Conservation (phyloP, 2,329 filamentous ascomycete genomes). For the Aspergillus texensis region DNA sequence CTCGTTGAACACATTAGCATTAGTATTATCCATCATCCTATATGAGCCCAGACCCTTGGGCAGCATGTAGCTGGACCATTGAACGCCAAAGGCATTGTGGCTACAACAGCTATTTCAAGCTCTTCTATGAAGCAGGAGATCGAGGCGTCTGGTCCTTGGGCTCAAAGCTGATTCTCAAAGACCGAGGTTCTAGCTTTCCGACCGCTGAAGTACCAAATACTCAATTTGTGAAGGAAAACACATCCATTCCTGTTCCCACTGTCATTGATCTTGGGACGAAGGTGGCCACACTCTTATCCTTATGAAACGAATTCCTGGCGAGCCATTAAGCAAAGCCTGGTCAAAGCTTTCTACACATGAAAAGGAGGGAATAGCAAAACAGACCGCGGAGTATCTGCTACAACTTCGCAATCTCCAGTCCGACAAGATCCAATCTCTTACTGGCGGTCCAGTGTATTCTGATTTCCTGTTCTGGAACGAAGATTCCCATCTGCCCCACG, state of each 20-base stretch:
- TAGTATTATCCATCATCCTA: no score
- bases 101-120: constrained; percentile 22
- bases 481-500: constrained; percentile 3
- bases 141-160: constrained; percentile 36
- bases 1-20: no score
- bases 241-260: constrained; percentile 24
- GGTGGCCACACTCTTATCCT: constrained; percentile 15
- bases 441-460: constrained; percentile 15
- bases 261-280: constrained; percentile 25
- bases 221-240: constrained; percentile 22
- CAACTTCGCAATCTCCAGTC: constrained; percentile 24
- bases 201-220: constrained; percentile 21
- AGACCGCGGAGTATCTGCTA: constrained; percentile 23
- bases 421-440: constrained; percentile 17
- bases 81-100: constrained; percentile 15
- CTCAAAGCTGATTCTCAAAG: constrained; percentile 33
- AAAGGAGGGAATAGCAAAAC: constrained; percentile 26
- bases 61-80: constrained; percentile 23
- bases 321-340: constrained; percentile 21
- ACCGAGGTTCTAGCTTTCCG: constrained; percentile 18
- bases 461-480: constrained; percentile 15
- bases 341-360: constrained; percentile 16
- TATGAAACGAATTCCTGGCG: constrained; percentile 20
- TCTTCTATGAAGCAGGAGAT: constrained; percentile 27
- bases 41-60: not conserved